phyloP scores from a whole-genome alignment of 2,329 filamentous ascomycete species.

The Cladosporium sp. region DNA sequence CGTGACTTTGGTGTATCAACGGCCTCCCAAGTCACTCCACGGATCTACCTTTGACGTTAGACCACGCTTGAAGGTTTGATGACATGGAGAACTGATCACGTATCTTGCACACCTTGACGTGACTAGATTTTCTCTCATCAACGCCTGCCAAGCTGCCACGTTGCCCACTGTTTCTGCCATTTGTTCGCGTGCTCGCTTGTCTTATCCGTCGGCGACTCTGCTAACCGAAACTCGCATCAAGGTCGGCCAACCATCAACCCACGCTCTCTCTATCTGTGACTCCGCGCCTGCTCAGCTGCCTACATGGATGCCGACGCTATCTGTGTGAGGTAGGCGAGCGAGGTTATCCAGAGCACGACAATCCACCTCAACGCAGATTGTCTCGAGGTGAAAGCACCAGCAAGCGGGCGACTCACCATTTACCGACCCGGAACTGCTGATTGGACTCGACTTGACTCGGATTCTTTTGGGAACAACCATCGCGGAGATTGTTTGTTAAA shows the following conservation, averaged over 20 bases:
- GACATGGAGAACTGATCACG: not conserved
- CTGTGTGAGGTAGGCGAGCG: constrained; percentile 2
- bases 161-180: not conserved
- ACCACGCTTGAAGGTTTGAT: constrained; percentile 1
- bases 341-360: not conserved
- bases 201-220: constrained; percentile 11
- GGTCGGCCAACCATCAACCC: not conserved
- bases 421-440: constrained; percentile 6
- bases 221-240: constrained; percentile 8
- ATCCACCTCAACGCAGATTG: constrained; percentile 14
- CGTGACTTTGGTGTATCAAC: not conserved
- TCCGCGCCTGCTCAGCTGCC: constrained; percentile 3
- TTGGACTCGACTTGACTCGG: constrained; percentile 4
- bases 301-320: constrained; percentile 7
- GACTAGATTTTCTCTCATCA: not conserved
- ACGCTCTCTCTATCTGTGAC: not conserved
- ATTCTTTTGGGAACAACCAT: not conserved
- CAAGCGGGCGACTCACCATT: not conserved
- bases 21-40: not conserved
- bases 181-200: constrained; percentile 14
- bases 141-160: not conserved
- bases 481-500: not conserved
- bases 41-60: not conserved
- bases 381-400: not conserved
- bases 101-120: constrained; percentile 7